Evolutionary conservation across 768 basidiomycete genomes (phyloP).

Genomic region (Tylopilus sp.): DNA sequence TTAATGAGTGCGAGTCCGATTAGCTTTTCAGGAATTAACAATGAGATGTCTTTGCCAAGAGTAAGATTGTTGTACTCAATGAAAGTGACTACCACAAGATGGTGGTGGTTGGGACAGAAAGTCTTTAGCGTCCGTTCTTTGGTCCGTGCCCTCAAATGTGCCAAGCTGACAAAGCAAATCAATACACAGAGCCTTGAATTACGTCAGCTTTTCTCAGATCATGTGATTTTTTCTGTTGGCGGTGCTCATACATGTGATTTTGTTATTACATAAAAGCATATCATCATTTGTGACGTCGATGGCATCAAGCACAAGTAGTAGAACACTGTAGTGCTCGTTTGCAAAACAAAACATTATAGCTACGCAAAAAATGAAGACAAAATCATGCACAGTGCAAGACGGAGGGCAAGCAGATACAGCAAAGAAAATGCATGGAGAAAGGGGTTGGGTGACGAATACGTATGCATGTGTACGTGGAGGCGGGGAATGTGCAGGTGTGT

Average conservation of each 20-base stretch:
- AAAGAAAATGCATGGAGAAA: constrained; percentile 21
- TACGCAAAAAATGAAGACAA: constrained; percentile 12
- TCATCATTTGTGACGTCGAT: too few species aligned
- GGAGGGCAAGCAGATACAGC: neutral
- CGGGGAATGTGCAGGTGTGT: constrained; percentile 23
- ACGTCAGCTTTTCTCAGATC: constrained; percentile 1
- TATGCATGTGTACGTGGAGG: constrained; percentile 22
- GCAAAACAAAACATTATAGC: constrained; percentile 18
- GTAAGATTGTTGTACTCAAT: constrained; percentile 11
- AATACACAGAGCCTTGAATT: neutral
- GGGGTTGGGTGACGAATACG: constrained; percentile 6
- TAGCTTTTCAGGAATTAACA: constrained; percentile 20
- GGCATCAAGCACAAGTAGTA: too few species aligned
- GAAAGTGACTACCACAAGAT: constrained; percentile 16
- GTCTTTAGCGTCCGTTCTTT: constrained; percentile 3
- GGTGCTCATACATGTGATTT: neutral
- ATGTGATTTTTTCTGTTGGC: neutral
- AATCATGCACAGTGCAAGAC: constrained; percentile 12
- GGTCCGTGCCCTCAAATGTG: constrained; percentile 17
- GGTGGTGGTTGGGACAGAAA: constrained; percentile 24
- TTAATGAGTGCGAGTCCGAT: constrained; percentile 25
- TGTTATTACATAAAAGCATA: neutral
- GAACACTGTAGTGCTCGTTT: too few species aligned
- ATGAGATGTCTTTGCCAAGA: constrained; percentile 3
- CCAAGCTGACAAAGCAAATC: constrained; percentile 21